These are phyloP conservation scores for Fusarium robinianum DNA, from an alignment of 2,329 filamentous ascomycete genomes.

Conservation along the genomic window DNA sequence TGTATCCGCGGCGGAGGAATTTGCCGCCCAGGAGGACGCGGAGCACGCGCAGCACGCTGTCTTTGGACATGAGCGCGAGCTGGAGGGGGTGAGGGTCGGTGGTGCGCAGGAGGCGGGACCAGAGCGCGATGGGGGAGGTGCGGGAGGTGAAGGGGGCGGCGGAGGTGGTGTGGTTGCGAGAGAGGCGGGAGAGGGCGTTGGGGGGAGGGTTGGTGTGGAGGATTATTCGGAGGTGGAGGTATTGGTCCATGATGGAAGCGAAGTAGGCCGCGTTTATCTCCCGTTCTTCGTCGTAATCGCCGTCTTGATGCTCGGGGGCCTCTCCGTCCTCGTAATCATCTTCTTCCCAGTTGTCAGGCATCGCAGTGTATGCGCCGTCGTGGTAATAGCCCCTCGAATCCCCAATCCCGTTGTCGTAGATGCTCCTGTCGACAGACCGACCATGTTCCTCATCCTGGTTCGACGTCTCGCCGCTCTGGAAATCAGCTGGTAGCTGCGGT, in stretches of 20 bases:
- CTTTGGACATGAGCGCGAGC: conserved; percentile 67
- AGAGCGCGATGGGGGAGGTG: conserved; percentile 54
- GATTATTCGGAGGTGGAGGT: conserved; percentile 63
- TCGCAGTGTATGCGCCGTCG: conserved; percentile 78
- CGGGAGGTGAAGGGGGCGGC: conserved; percentile 58
- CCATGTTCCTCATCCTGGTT: conserved; percentile 38
- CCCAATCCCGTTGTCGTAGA: conserved; percentile 54
- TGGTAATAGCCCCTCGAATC: conserved; percentile 69
- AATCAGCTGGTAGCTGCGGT: conserved; percentile 52
- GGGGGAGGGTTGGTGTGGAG: conserved; percentile 62
- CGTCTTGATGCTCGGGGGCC: conserved; percentile 32
- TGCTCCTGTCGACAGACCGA: conserved; percentile 44
- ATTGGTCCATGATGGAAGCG: conserved; percentile 66
- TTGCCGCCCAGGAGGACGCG: conserved; percentile 67
- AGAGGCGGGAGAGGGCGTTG: conserved; percentile 57
- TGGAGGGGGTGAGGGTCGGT: conserved; percentile 63
- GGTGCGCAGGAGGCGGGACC: conserved; percentile 56
- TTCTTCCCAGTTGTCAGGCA: conserved; percentile 47
- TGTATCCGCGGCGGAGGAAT: conserved; percentile 63
- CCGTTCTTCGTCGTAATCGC: conserved; percentile 30
- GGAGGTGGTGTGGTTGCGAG: conserved; percentile 57
- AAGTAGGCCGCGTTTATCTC: conserved; percentile 70
- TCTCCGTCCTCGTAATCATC: conserved; percentile 37
- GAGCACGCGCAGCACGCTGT: conserved; percentile 68
- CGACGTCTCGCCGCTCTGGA: conserved; percentile 34